A percentile compares a stretch with the other conserved stretches of the same genome.
These are phyloP conservation scores for Garcia nutans DNA, from an alignment of 345 rosid genomes.

Conservation along the genomic window DNA sequence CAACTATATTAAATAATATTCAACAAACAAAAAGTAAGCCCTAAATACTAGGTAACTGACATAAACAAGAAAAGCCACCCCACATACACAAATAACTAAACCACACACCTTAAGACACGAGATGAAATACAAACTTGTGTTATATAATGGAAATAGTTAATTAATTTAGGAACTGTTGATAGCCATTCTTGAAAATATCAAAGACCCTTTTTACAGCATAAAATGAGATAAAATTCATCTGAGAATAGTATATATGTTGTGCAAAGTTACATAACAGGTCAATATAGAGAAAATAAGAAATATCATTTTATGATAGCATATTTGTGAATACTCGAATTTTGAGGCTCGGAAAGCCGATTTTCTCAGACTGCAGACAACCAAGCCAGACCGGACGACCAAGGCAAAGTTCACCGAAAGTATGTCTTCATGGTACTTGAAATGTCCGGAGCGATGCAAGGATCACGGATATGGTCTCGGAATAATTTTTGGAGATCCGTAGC, in stretches of 20 bases:
- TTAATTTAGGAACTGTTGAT: neutral
- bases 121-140: neutral
- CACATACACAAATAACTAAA: neutral
- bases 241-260: constrained; percentile 24
- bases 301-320: neutral
- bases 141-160: neutral
- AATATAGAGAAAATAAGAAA: neutral
- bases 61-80: neutral
- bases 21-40: too few species aligned
- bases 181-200: neutral
- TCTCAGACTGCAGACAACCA: too few species aligned
- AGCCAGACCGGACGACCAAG: too few species aligned
- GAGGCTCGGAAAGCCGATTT: too few species aligned
- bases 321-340: too few species aligned
- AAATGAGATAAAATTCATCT: neutral
- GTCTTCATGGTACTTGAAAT: too few species aligned
- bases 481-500: too few species aligned
- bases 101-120: neutral
- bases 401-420: too few species aligned
- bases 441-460: too few species aligned
- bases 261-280: constrained; percentile 14
- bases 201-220: neutral
- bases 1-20: too few species aligned
- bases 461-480: too few species aligned
- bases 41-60: neutral